Evolutionary conservation across 805 yeast genomes (phyloP), one percentile per base, ranked within the genome.

Genomic region (Martiniozyma abietophila): DNA sequence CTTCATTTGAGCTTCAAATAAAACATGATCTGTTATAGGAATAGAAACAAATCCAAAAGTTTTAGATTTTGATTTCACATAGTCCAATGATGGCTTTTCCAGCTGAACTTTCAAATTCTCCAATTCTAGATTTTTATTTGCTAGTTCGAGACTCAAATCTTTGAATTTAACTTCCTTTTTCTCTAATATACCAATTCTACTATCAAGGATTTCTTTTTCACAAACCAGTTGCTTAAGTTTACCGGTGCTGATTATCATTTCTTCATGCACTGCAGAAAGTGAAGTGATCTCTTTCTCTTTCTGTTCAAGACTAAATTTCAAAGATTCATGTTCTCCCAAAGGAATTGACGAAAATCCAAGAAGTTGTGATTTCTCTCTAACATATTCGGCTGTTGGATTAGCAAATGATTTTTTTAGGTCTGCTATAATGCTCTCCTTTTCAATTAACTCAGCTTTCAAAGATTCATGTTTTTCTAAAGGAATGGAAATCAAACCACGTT

Each of bases 21-120:
- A 30, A 3, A 25, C 27, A 18, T 42, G 43, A 9, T 45, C 46
- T 8, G 12, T 31, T 4, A 19, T 10, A 9, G 47, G 34, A 16
- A 46, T 21, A 3, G 64, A 48, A 18, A 54, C 51, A 21, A 62
- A 47, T 2, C 62, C 65, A 34, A 53, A 43, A 8, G 47, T 56
- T n/a, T 35, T 31, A 0, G 68, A 64, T 32, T 39, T 44, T 16
- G 44, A 31, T 24, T 43, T 40, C 19, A 58, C 32, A 25, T 44
- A 40, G 4, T 42, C 46, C 9, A 21, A 18, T 18, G 36, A 22
- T 18, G 45, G 45, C 6, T 34, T 27, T 27, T 38, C 39, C 3
- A 29, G 24, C 11, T 29, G 15, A 11, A 18, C 4, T 17, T 32
- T 27, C 17, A 40, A 18, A 10, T 16, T 16, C 7, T 24, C 9